These are phyloP conservation scores for Chytriomyces hyalinus DNA, from an alignment of 192 early-diverging fungal genomes.

Conservation along the genomic window DNA sequence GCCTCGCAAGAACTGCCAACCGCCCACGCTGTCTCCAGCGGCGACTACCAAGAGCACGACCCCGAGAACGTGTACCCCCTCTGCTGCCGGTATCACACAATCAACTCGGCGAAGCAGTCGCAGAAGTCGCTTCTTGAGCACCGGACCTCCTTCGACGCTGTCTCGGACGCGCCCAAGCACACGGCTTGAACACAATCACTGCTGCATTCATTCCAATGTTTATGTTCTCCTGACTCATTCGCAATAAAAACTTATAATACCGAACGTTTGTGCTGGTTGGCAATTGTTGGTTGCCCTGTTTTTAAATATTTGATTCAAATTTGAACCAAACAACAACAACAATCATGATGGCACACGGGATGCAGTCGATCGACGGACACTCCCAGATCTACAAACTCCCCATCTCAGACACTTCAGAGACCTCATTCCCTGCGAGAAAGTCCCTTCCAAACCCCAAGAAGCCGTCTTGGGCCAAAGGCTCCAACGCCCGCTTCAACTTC, in stretches of 20 bases:
- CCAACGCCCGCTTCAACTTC: conserved; percentile 60
- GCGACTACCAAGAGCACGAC: too few relatives aligned
- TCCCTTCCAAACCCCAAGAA: not conserved
- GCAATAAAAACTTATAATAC: not conserved
- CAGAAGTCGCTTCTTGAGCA: too few relatives aligned
- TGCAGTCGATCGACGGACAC: conserved; percentile 15
- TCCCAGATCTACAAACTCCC: conserved; percentile 36
- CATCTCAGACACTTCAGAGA: not conserved
- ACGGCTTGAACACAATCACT: too few relatives aligned
- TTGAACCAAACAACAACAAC: not conserved
- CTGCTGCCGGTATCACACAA: too few relatives aligned
- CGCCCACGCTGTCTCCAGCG: too few relatives aligned
- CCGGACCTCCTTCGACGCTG: too few relatives aligned
- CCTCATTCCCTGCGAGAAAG: not conserved
- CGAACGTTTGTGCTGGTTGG: not conserved
- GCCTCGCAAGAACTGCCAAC: too few relatives aligned
- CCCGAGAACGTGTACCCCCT: too few relatives aligned
- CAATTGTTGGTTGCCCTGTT: not conserved
- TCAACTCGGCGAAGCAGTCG: too few relatives aligned
- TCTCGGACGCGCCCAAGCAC: too few relatives aligned
- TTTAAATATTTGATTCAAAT: not conserved
- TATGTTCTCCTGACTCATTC: too few relatives aligned
- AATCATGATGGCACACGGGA: not conserved
- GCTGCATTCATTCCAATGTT: too few relatives aligned
- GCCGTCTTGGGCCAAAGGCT: conserved; percentile 49